Evolutionary conservation across 495 filamentous ascomycete species (phyloP), one percentile per base, ranked within the genome.

Genomic region (Penicillium robsamsonii): DNA sequence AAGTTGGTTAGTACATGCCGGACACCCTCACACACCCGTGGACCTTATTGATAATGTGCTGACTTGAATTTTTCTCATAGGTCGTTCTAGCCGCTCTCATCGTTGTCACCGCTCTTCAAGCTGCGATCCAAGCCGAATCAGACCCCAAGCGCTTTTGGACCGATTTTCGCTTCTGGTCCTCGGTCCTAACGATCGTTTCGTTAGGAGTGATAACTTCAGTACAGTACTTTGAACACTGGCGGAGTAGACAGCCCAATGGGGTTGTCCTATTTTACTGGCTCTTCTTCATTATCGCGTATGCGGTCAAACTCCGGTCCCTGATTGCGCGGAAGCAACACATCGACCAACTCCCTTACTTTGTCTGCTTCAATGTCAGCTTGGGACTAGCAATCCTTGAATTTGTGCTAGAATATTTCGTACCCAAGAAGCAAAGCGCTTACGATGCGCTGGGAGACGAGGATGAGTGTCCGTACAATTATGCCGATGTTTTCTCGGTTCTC

Each of bases 241-340:
- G 94, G 40, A 89, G 90, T 60, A 84, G 92, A 27, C 88, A 94
- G 67, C 86, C 95, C 24, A 96, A 96, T 68, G 93, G 91, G 6
- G 89, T 96, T 20, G 92, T 95, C 17, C 77, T 99, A 42, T 92
- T 97, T 72, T 99, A 94, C 79, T 99, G 95, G 95, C 79, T 96
- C 8, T 86, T 96, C 63, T 85, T 96, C 51, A 76, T 93, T 56
- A 87, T 96, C 67, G 83, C 83, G 11, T 87, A 87, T 63, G 84
- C 80, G 18, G 81, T 99, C 64, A 97, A 97, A 75, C 78, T 97
- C 47, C 90, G 91, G 48, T 96, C 94, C 4, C 80, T 96, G 47
- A 80, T 97, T 54, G 82, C 88, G 17, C 89, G 92, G 60, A 76
- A 89, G 60, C 71, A 88, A 37, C 88, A 90, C 65, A 62, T 77